Base-by-base conservation (phyloP, 179 eudicot genomes). In the Gypsophila paniculata region DNA sequence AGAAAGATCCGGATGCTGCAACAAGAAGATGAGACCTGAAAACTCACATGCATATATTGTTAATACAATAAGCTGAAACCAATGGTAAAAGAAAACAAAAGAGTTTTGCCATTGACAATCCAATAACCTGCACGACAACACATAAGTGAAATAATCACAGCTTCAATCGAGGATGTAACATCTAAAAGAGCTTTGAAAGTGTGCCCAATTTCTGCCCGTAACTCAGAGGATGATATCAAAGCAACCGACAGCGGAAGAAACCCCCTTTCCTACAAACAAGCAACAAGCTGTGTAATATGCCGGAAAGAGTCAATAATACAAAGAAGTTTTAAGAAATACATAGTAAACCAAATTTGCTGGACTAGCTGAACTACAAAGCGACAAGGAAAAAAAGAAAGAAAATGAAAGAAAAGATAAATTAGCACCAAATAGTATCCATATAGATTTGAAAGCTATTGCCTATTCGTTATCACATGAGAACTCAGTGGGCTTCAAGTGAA, bases 201-300 rank as follows among this genome's bases (percentile, higher is more conserved):
- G 36, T 74, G 83, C 29, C 96, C 91, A 67, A 72, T 74, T 83
- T 77, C 86, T 71, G 83, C 79, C 39, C 89, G 87, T 73, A 88
- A 79, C 70, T 73, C 67, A 38, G 97, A 74, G n/a, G 91, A 90
- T 68, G 98, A 84, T 68, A 95, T 81, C 58, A 95, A 69, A 21
- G 99, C 99, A 73, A 91, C 85, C 36, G 96, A 90, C 79, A 95
- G 81, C 65, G 99, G 93, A 81, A 95, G 91, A 80, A 95, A 93
- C n/a, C 99, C 99, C 68, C 96, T 89, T 66, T 93, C 99, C 99
- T 95, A 74, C 65, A 72, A 23, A 71, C 29, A 55, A 18, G 58
- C 55, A 32, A 71, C 22, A 57, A 57, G 12, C 4, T 29, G 34
- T 29, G 34, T 29, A 29, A 29, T 29, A 29, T 29, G 34, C 1